These are phyloP conservation scores for Xylaria acuta DNA, from an alignment of 495 filamentous ascomycete genomes.

Conservation along the genomic window DNA sequence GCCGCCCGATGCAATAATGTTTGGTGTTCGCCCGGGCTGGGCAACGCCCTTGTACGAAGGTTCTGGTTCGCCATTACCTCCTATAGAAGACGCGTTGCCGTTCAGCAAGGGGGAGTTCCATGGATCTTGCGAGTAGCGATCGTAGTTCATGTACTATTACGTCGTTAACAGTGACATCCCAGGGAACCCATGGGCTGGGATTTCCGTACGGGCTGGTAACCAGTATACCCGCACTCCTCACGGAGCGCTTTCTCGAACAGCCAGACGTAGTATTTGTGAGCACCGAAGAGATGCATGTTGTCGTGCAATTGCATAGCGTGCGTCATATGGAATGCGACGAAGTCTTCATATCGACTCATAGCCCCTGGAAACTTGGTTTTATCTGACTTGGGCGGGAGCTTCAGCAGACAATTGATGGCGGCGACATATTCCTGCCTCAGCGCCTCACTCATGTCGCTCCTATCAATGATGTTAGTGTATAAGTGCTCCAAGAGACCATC, in stretches of 20 bases:
- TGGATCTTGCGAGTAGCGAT: conserved; percentile 47
- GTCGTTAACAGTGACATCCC: conserved; percentile 11
- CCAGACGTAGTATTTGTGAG: conserved; percentile 72
- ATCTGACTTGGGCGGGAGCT: conserved; percentile 49
- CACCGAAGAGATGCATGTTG: conserved; percentile 66
- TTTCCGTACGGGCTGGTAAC: conserved; percentile 51
- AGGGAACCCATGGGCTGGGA: not conserved
- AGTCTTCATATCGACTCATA: conserved; percentile 59
- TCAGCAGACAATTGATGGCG: conserved; percentile 56
- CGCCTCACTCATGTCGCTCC: conserved; percentile 47
- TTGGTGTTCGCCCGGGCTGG: conserved; percentile 37
- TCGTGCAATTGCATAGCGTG: conserved; percentile 58
- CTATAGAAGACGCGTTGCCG: conserved; percentile 48
- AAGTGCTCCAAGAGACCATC: not conserved
- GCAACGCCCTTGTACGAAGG: conserved; percentile 42
- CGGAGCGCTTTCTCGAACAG: conserved; percentile 70
- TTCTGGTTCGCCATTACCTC: conserved; percentile 48
- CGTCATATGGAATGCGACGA: conserved; percentile 57
- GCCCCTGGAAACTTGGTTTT: conserved; percentile 55
- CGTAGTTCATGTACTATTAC: conserved; percentile 53
- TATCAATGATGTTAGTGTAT: conserved; percentile 31
- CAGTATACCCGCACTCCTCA: conserved; percentile 72
- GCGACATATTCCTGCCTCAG: conserved; percentile 53
- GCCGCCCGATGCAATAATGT: conserved; percentile 52
- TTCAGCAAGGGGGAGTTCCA: conserved; percentile 48